Conservation (phyloP, 495 filamentous ascomycete genomes). For the Staphylotrichum longicolle region DNA sequence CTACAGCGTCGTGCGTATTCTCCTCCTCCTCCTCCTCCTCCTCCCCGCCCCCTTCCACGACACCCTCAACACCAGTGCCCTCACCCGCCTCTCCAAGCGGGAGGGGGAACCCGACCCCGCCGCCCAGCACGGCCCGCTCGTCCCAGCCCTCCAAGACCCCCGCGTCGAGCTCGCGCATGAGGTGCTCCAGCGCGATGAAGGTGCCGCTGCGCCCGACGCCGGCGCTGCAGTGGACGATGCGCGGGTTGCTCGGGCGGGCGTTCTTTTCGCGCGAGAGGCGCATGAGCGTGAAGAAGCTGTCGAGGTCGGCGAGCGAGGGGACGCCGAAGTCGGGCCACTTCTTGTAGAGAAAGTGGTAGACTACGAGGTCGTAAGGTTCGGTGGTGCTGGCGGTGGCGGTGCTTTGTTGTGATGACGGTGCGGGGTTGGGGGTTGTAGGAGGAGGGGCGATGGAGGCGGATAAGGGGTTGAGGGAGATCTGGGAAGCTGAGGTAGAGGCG, state of each 20-base stretch:
- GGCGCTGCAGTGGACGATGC: slow-evolving; percentile 90
- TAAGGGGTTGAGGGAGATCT: too few species aligned
- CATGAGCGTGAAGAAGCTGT: slow-evolving; percentile 75
- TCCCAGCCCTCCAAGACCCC: slow-evolving; percentile 59
- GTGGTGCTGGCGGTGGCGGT: neutral
- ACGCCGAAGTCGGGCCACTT: slow-evolving; percentile 94
- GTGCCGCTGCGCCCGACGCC: slow-evolving; percentile 93
- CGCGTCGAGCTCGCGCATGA: slow-evolving; percentile 75
- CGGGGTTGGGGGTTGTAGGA: too few species aligned
- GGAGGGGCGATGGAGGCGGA: too few species aligned
- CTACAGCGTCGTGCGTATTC: neutral
- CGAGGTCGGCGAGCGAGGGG: slow-evolving; percentile 74
- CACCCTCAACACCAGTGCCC: neutral
- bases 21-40: neutral
- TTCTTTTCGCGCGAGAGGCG: slow-evolving; percentile 71
- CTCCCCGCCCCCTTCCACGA: neutral
- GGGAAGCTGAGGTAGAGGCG: too few species aligned
- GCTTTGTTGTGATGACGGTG: too few species aligned
- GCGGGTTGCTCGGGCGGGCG: slow-evolving; percentile 62
- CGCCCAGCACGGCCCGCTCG: slow-evolving; percentile 8
- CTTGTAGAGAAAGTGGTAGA: slow-evolving; percentile 89
- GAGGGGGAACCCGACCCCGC: neutral
- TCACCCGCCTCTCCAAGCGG: neutral
- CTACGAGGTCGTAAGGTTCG: slow-evolving; percentile 16
- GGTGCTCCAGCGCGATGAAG: slow-evolving; percentile 90